Evolutionary conservation across 306 rosid species (phyloP), one percentile per base, ranked within the genome.

Genomic region (Trifolium subterraneum): DNA sequence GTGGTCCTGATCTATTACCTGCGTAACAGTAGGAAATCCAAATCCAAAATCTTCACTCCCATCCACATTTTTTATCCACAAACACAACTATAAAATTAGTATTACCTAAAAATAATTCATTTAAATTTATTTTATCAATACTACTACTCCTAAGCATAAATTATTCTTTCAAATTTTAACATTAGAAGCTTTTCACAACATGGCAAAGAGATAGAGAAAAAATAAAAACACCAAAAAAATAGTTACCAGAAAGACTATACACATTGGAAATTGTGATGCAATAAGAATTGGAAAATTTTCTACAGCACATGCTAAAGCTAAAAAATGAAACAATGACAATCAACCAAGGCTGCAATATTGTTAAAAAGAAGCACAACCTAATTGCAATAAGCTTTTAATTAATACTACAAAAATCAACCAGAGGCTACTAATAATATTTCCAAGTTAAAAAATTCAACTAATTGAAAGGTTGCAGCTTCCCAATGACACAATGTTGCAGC

Each of bases 311-410:
- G 63, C 68, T 64, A 65, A 33, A 64, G 80, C 76, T 78, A 39
- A 15, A 75, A 42, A 76, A 74, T 59, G 60, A 70, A 64, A 83
- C 45, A 25, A 71, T 58, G 70, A 70, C 52, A 74, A 64, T 0
- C 62, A 56, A 70, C 47, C 77, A 76, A 64, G 71, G 82, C 76
- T 72, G 59, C 81, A 79, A 69, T 10, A 76, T 72, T 68, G 84
- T 13, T 68, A 73, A 76, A 51, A 51, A 35, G 54, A 78, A 67
- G 69, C 74, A 80, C 67, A 83, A 80, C 80, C 80, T 79, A 68
- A 18, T 80, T 72, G 80, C 85, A 56, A 38, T 83, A 73, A 7
- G 8, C 8, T 71, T 64, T 52, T 64, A 64, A 51, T 73, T 66
- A 47, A 55, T n/a, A 58, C 82, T 29, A 29, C 33, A 29, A 85